Evolutionary conservation across 257 asterid genomes (phyloP).

Genomic region (Fraxinus cuspidata): DNA sequence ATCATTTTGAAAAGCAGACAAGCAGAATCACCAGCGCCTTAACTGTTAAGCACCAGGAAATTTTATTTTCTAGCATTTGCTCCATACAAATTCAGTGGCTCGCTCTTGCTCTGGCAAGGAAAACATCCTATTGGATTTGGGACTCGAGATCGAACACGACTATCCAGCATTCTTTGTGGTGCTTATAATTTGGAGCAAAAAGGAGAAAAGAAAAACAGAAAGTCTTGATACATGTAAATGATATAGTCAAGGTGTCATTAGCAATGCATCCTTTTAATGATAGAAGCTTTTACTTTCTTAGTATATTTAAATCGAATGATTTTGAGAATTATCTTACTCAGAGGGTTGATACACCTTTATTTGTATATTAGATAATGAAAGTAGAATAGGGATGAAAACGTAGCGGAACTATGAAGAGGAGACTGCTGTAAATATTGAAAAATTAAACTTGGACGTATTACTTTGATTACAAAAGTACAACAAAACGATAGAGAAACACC

Average conservation of each 20-base stretch:
- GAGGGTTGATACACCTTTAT: too few relatives aligned
- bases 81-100: background rate
- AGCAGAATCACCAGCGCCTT: slow-evolving; percentile 27
- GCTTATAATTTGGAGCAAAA: background rate
- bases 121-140: background rate
- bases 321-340: background rate
- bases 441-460: too few relatives aligned
- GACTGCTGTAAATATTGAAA: too few relatives aligned
- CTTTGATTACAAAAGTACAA: too few relatives aligned
- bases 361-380: too few relatives aligned
- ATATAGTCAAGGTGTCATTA: background rate
- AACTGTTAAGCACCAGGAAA: background rate
- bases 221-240: slow-evolving; percentile 4
- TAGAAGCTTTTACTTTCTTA: background rate
- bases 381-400: too few relatives aligned
- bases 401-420: too few relatives aligned
- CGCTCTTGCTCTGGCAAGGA: background rate
- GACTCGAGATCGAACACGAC: background rate
- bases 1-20: slow-evolving; percentile 44
- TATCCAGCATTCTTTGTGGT: background rate
- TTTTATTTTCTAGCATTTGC: background rate
- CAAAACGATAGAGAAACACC: too few relatives aligned
- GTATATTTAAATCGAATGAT: background rate
- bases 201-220: background rate
- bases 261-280: background rate